Evolutionary conservation across 2,329 filamentous ascomycete species (phyloP), one percentile per base, ranked within the genome.

Genomic region (Cordyceps farinosa): DNA sequence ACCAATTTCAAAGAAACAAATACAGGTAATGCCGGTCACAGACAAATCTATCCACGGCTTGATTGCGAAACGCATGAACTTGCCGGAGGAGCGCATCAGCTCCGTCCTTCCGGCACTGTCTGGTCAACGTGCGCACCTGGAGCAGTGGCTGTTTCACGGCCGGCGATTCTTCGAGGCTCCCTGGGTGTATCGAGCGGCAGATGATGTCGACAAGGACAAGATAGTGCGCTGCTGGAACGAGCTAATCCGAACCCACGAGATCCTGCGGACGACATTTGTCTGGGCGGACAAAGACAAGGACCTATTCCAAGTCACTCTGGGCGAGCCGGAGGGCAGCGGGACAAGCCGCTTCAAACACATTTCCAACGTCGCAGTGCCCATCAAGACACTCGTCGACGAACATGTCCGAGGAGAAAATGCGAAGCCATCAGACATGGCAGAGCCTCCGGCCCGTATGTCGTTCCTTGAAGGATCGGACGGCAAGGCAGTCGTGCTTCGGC

Each of bases 101-200:
- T 67, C 66, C 1, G 62, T 70, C 10, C 47, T 61, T 7, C 67
- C 68, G 1, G 63, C 59, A 22, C 66, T 70, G 1, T 13, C 68
- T 15, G 68, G 69, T 9, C 69, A 70, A 56, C 66, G 65, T n/a
- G 61, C 50, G 9, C 61, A 61, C 13, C 59, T 70, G 42, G 45
- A 67, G 57, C 66, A 69, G 34, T 70, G 68, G 69, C 32, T 70
- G 22, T 56, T 66, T 64, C 66, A 64, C 45, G 69, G 69, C 17
- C 69, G 66, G 62, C 63, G 69, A n/a, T 70, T 70, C 65, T 68
- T 69, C 32, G 69, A 70, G 45, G 66, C 69, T 8, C 69, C 69
- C 3, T 70, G 69, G 69, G 67, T 65, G n/a, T 70, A 66, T 62
- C 65, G 65, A 9, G 32, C 70, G 15, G n/a, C 42, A n/a, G 65